phyloP scores from a whole-genome alignment of 441 rosid species.

The Pelargonium fulgidum region DNA sequence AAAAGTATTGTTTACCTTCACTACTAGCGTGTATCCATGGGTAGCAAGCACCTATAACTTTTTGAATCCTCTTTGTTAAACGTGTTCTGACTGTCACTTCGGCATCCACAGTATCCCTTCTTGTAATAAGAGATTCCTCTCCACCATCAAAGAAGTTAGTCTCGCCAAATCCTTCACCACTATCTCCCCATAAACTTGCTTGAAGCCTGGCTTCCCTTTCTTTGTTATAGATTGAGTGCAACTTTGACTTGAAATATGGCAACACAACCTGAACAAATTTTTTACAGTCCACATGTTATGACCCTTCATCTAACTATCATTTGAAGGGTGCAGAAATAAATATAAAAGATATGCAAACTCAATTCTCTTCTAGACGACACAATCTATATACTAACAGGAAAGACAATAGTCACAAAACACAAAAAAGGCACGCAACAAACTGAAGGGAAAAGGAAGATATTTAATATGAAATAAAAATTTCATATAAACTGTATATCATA shows the following conservation, averaged over 20 bases:
- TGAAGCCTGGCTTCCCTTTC: constrained; percentile 97
- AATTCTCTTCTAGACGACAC: no score
- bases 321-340: constrained; percentile 4
- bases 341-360: no score
- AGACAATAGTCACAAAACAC: no score
- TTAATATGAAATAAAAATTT: no score
- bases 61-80: constrained; percentile 52
- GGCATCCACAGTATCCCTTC: constrained; percentile 35
- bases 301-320: constrained; percentile 15
- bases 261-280: constrained; percentile 60
- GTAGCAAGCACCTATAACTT: constrained; percentile 68
- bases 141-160: constrained; percentile 39
- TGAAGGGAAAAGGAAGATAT: no score
- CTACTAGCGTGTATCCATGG: constrained; percentile 92
- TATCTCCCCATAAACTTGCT: constrained; percentile 91
- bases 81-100: constrained; percentile 52
- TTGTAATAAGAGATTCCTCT: constrained; percentile 42
- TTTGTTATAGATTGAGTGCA: constrained; percentile 79
- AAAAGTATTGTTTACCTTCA: constrained; percentile 56
- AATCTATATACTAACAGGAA: no score
- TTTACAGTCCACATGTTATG: constrained; percentile 24
- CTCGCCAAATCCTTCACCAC: constrained; percentile 54
- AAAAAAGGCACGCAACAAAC: no score
- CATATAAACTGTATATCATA: no score
- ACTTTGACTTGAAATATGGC: constrained; percentile 91